A percentile compares a stretch with the other conserved stretches of the same genome.
Conservation (phyloP, 2,329 filamentous ascomycete genomes). For the Xylariaceae sp. region DNA sequence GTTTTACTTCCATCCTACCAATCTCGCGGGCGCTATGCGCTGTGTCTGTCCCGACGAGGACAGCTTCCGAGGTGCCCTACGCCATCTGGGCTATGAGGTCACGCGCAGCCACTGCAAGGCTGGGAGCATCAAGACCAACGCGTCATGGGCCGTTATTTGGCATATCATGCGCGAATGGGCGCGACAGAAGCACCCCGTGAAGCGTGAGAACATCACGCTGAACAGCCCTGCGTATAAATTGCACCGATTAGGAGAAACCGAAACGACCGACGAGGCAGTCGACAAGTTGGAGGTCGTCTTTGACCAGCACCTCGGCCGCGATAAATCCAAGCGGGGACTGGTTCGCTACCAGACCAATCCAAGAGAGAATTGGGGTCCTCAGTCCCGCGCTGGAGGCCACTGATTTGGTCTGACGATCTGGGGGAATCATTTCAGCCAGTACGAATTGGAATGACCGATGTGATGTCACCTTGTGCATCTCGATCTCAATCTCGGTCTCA, state of each 20-base stretch:
- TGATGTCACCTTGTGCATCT: neutral
- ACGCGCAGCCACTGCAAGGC: constrained; percentile 84
- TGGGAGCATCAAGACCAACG: constrained; percentile 89
- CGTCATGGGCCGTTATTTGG: constrained; percentile 86
- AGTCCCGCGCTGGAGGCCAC: constrained; percentile 54
- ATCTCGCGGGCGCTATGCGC: constrained; percentile 70
- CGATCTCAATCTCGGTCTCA: too few species aligned
- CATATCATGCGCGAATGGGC: constrained; percentile 91
- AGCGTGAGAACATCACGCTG: constrained; percentile 62
- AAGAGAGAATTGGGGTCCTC: constrained; percentile 87
- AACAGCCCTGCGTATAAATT: constrained; percentile 69
- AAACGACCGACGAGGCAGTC: constrained; percentile 24
- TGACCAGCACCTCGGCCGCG: constrained; percentile 71
- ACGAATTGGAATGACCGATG: too few species aligned
- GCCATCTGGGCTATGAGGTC: constrained; percentile 72
- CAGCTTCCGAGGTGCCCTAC: constrained; percentile 73
- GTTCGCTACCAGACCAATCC: constrained; percentile 90
- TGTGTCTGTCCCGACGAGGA: constrained; percentile 75
- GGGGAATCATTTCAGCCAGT: too few species aligned
- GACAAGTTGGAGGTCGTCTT: constrained; percentile 53
- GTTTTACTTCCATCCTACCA: constrained; percentile 79
- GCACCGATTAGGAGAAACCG: constrained; percentile 43
- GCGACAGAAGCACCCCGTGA: constrained; percentile 72
- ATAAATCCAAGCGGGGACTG: constrained; percentile 61
- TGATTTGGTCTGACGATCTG: constrained; percentile 32